Evolutionary conservation across 1,284 basidiomycete genomes (phyloP).

Genomic region (Malassezia globosa): DNA sequence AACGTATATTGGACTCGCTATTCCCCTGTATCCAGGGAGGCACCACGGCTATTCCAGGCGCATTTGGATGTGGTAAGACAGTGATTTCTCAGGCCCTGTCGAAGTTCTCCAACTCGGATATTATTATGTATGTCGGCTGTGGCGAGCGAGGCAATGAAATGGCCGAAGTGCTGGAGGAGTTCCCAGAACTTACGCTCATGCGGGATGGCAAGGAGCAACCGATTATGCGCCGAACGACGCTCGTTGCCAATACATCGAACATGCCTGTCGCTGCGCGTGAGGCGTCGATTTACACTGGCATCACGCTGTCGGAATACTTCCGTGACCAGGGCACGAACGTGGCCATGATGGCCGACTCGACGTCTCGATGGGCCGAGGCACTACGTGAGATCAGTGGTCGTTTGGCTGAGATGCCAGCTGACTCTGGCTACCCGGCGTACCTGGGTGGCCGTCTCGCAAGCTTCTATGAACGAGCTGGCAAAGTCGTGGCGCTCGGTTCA

Average conservation of each 20-base stretch:
- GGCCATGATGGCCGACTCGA: conserved; percentile 99
- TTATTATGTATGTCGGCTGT: conserved; percentile 97
- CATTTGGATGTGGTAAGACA: conserved; percentile 70
- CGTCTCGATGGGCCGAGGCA: conserved; percentile 98
- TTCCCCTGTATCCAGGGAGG: conserved; percentile 99
- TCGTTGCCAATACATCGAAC: conserved; percentile 98
- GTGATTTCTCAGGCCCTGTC: conserved; percentile 61
- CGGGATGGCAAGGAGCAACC: conserved; percentile 83
- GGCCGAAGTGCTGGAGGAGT: conserved; percentile 94
- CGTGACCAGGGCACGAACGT: conserved; percentile 96
- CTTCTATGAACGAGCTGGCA: conserved; percentile 99
- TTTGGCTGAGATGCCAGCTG: conserved; percentile 98
- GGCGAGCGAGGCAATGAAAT: conserved; percentile 62
- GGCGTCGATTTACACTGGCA: conserved; percentile 98
- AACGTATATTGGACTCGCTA: conserved; percentile 89
- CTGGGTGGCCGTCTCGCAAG: conserved; percentile 86
- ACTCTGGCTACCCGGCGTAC: conserved; percentile 91
- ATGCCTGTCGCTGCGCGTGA: conserved; percentile 99
- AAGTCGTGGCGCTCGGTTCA: conserved; percentile 81
- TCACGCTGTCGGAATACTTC: conserved; percentile 98
- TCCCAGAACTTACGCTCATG: conserved; percentile 88
- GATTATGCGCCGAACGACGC: conserved; percentile 99
- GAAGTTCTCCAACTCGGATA: conserved; percentile 98
- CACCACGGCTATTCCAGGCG: conserved; percentile 96
- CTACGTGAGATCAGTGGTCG: conserved; percentile 98